phyloP scores from a whole-genome alignment of 768 basidiomycete genomes.

The Aureoboletus auriporus region DNA sequence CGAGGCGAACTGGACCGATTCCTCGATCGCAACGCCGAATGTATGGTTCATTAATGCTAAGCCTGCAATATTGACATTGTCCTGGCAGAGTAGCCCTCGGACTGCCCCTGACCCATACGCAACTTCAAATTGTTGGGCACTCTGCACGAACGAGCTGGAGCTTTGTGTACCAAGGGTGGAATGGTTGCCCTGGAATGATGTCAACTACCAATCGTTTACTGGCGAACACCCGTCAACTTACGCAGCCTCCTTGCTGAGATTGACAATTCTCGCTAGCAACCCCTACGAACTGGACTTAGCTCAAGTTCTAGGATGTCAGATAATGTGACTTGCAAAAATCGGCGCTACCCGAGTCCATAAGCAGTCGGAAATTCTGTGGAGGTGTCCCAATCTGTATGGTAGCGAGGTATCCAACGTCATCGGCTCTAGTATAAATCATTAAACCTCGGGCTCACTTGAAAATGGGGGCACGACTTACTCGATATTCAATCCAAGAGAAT shows the following conservation, averaged over 20 bases:
- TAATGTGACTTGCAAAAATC: conserved; percentile 45
- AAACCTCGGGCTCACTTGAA: not conserved
- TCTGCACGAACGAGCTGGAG: conserved; percentile 60
- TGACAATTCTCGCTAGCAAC: conserved; percentile 54
- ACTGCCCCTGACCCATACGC: conserved; percentile 71
- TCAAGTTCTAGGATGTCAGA: not conserved
- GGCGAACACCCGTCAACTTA: conserved; percentile 21
- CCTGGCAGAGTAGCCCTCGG: conserved; percentile 57
- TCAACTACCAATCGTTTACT: conserved; percentile 11
- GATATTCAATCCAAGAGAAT: conserved; percentile 68
- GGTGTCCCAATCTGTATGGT: conserved; percentile 67
- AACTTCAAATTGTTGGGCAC: conserved; percentile 48
- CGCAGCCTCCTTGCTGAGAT: conserved; percentile 39
- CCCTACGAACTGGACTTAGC: conserved; percentile 22
- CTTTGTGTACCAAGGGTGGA: conserved; percentile 57
- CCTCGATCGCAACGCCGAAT: conserved; percentile 62
- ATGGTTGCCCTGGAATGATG: conserved; percentile 52
- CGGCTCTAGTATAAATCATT: conserved; percentile 29
- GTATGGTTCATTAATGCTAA: conserved; percentile 52
- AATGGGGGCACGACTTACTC: conserved; percentile 41
- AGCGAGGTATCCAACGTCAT: conserved; percentile 57
- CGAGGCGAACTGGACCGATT: conserved; percentile 59
- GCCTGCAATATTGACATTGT: conserved; percentile 62
- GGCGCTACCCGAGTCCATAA: conserved; percentile 71
- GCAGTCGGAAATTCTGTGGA: conserved; percentile 47